Conservation (phyloP, 306 rosid genomes). For the Begonia loranthoides region DNA sequence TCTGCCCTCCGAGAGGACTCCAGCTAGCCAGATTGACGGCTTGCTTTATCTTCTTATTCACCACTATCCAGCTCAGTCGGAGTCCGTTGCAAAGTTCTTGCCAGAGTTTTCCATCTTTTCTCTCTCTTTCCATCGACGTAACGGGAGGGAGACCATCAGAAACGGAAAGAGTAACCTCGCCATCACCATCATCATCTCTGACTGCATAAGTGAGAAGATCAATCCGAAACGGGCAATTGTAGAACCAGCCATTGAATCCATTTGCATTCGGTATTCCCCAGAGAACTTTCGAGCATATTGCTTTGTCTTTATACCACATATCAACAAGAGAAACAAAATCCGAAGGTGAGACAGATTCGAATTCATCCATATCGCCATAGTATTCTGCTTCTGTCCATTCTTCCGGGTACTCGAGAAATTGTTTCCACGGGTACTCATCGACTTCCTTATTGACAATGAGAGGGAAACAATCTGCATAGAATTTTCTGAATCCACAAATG, state of each 20-base stretch:
- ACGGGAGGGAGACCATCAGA: slow-evolving; percentile 69
- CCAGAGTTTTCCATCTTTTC: slow-evolving; percentile 83
- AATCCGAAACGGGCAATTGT: slow-evolving; percentile 74
- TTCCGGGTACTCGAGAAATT: slow-evolving; percentile 49
- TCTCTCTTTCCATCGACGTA: slow-evolving; percentile 57
- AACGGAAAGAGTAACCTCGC: slow-evolving; percentile 57
- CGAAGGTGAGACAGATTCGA: slow-evolving; percentile 42
- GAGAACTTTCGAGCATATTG: slow-evolving; percentile 69
- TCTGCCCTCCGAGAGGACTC: slow-evolving; percentile 77
- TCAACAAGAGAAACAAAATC: slow-evolving; percentile 81
- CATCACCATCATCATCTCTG: slow-evolving; percentile 33
- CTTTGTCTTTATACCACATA: slow-evolving; percentile 52
- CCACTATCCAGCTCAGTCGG: slow-evolving; percentile 72
- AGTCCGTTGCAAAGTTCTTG: slow-evolving; percentile 68
- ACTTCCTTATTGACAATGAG: slow-evolving; percentile 67
- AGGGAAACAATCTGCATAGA: slow-evolving; percentile 84
- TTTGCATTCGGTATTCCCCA: slow-evolving; percentile 81
- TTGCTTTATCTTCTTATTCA: slow-evolving; percentile 59
- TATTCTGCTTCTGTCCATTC: slow-evolving; percentile 86
- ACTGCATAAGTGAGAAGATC: slow-evolving; percentile 62
- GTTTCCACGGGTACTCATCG: slow-evolving; percentile 33
- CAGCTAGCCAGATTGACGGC: slow-evolving; percentile 90
- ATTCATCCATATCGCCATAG: slow-evolving; percentile 54
- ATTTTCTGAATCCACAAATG: slow-evolving; percentile 76
- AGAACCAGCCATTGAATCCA: slow-evolving; percentile 59